phyloP scores from a whole-genome alignment of 192 early-diverging fungal species.

The Coemansia sp. region DNA sequence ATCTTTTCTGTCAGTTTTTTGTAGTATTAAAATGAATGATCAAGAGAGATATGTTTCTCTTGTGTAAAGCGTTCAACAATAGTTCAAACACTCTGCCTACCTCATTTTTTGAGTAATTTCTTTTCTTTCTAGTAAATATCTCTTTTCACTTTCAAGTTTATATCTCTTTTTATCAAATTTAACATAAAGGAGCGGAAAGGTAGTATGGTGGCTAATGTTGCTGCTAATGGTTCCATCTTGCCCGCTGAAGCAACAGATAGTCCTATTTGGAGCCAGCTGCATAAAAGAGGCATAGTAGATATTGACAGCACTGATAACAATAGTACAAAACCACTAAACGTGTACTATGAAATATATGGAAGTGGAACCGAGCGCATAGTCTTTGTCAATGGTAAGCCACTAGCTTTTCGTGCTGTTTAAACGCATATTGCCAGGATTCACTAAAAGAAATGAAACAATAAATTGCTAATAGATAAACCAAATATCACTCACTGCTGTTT shows the following conservation, averaged over 20 bases:
- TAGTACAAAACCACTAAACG: not conserved
- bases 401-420: too few species aligned
- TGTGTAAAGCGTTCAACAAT: too few species aligned
- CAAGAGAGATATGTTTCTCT: too few species aligned
- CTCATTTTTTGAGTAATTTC: too few species aligned
- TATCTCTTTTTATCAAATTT: not conserved
- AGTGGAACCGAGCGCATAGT: conserved; percentile 23
- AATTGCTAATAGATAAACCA: not conserved
- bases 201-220: not conserved
- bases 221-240: conserved; percentile 25
- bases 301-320: conserved; percentile 6
- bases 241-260: conserved; percentile 43
- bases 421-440: too few species aligned
- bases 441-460: not conserved
- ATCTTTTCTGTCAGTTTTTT: too few species aligned
- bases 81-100: too few species aligned
- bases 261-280: conserved; percentile 38
- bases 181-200: not conserved
- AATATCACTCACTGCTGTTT: not conserved
- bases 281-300: conserved; percentile 38
- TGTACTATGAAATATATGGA: conserved; percentile 51
- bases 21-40: too few species aligned
- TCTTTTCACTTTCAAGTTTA: too few species aligned
- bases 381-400: conserved; percentile 28
- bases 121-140: too few species aligned